Evolutionary conservation across 306 rosid species (phyloP).

Genomic region (cucumber (Cucumis sativus)): Cucumber_9930_V3 NC_026661.2:11225501-11226000

Average conservation of each 20-base stretch:
- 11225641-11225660: constrained; percentile 13
- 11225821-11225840: constrained; percentile 28
- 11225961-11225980: constrained; percentile 66
- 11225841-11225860: constrained; percentile 42
- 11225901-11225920: constrained; percentile 58
- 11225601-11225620: constrained; percentile 27
- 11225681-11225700: constrained; percentile 18
- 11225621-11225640: constrained; percentile 21
- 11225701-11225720: constrained; percentile 9
- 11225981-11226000: constrained; percentile 44
- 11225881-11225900: constrained; percentile 33
- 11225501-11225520: constrained; percentile 28
- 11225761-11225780: constrained; percentile 36
- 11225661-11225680: constrained; percentile 20
- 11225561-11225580: constrained; percentile 2
- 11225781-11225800: constrained; percentile 32
- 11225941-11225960: constrained; percentile 61
- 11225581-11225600: constrained; percentile 24
- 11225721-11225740: constrained; percentile 24
- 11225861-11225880: constrained; percentile 26
- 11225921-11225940: constrained; percentile 38
- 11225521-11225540: constrained; percentile 25
- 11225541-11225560: constrained; percentile 9
- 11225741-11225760: constrained; percentile 71
- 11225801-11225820: constrained; percentile 27